Percentiles rank a stretch among this genome's conserved stretches.
phyloP scores from a whole-genome alignment of 2,329 filamentous ascomycete species.

The Fusarium annulatum region DNA sequence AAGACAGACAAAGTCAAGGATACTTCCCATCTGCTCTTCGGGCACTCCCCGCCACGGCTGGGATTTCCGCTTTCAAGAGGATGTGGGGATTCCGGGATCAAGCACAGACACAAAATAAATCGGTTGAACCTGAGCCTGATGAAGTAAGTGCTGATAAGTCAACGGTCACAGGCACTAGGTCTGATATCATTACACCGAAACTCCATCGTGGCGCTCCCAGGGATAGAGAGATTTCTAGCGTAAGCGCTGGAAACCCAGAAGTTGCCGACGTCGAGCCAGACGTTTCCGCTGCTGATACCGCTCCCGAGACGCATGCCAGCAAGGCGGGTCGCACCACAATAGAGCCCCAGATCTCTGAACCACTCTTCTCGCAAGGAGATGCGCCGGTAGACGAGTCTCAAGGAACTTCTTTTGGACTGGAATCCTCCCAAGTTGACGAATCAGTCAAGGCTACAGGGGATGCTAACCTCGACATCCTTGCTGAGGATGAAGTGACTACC shows the following conservation, averaged over 20 bases:
- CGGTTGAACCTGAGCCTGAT: not conserved
- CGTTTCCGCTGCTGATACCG: not conserved
- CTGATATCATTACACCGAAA: not conserved
- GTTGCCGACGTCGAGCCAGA: conserved; percentile 6
- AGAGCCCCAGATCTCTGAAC: conserved; percentile 45
- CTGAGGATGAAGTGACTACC: not conserved
- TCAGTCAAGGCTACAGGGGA: not conserved
- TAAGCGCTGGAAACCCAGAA: conserved; percentile 6
- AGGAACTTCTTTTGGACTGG: conserved; percentile 28
- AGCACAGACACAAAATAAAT: conserved; percentile 1
- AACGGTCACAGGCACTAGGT: not conserved
- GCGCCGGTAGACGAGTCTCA: conserved; percentile 42
- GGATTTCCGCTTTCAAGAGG: conserved; percentile 33
- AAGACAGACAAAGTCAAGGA: conserved; percentile 22
- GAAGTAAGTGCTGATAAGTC: not conserved
- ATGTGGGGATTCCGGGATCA: conserved; percentile 37
- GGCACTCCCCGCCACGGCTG: conserved; percentile 29
- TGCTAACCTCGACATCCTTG: not conserved
- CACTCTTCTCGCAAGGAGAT: conserved; percentile 49
- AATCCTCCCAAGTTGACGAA: conserved; percentile 43
- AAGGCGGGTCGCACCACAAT: conserved; percentile 11
- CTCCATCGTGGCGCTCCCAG: not conserved
- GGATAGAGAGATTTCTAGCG: conserved; percentile 3
- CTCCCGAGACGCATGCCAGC: conserved; percentile 4
- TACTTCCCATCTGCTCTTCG: conserved; percentile 41